These are phyloP conservation scores for Stemphylium vesicarium DNA, from an alignment of 2,329 filamentous ascomycete species.

Conservation along the genomic window DNA sequence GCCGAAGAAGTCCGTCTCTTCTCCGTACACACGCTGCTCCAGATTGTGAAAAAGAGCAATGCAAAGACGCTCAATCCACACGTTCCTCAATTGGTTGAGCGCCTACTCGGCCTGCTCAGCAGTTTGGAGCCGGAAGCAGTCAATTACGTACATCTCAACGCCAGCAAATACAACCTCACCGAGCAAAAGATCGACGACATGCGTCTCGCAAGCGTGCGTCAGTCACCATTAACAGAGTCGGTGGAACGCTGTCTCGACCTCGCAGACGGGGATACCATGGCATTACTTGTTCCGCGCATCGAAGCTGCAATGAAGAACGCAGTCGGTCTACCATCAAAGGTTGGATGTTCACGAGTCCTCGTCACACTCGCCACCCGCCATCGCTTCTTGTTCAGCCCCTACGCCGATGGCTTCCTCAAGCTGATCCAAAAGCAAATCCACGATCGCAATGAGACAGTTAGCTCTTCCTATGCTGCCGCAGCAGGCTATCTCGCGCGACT, in stretches of 20 bases:
- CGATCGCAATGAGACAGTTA: conserved; percentile 93
- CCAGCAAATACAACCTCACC: conserved; percentile 80
- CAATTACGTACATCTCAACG: conserved; percentile 92
- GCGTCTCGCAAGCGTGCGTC: conserved; percentile 79
- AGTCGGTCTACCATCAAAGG: conserved; percentile 90
- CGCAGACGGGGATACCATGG: conserved; percentile 79
- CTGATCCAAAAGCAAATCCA: conserved; percentile 81
- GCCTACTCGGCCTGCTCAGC: conserved; percentile 81
- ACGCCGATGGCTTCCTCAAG: conserved; percentile 77
- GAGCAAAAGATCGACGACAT: conserved; percentile 90
- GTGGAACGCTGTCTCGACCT: conserved; percentile 88
- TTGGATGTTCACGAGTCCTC: conserved; percentile 85
- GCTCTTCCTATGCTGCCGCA: conserved; percentile 83
- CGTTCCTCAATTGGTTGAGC: conserved; percentile 79
- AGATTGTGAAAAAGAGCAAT: conserved; percentile 85
- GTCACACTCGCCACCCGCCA: conserved; percentile 85
- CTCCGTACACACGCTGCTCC: conserved; percentile 77
- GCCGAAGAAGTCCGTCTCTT: conserved; percentile 88
- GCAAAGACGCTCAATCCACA: conserved; percentile 80
- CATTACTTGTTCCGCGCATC: conserved; percentile 71
- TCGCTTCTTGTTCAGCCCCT: conserved; percentile 73
- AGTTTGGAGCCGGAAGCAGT: conserved; percentile 87
- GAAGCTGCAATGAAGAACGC: conserved; percentile 83
- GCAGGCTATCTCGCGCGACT: conserved; percentile 81
- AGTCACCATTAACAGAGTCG: conserved; percentile 88